Evolutionary conservation across 352 stramenopile genomes (phyloP), one percentile per base, ranked within the genome.

Genomic region (Lagenidium sp.): DNA sequence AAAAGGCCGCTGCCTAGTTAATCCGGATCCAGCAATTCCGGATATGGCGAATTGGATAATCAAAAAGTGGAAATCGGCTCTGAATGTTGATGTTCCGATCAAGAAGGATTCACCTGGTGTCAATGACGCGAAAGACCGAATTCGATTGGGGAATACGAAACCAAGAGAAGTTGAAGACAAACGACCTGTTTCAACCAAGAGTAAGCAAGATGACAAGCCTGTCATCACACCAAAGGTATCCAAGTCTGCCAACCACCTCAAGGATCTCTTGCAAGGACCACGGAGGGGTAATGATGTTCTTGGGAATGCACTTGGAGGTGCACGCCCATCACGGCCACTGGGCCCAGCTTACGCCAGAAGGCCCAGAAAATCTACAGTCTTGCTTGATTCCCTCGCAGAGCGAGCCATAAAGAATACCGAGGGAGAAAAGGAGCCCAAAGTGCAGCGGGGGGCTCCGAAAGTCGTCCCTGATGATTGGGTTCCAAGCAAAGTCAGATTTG

Each of bases 31-130:
- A 25, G 19, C 52, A 12, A 71, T 81, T 24, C 34, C 50, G 22
- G 55, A 67, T 16, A 50, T 89, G 23, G 76, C 73, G 10, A 22
- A 37, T 0, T 86, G 63, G 60, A 50, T 83, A 22, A 68, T 83
- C 37, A 41, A 63, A 15, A 83, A 81, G 40, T 78, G 77, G 66
- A 84, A 73, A 56, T 26, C 44, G 0, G 44, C 65, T 4, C 39
- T 77, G 8, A n/a, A n/a, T n/a, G n/a, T n/a, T n/a, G n/a, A n/a
- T n/a, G n/a, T n/a, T n/a, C n/a, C n/a, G n/a, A n/a, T n/a, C n/a
- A n/a, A n/a, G n/a, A n/a, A n/a, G n/a, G n/a, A n/a, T n/a, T n/a
- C n/a, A n/a, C n/a, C n/a, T n/a, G n/a, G n/a, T n/a, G n/a, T n/a
- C n/a, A n/a, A n/a, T n/a, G n/a, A n/a, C n/a, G n/a, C n/a, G n/a